Base-by-base conservation (phyloP, 768 basidiomycete species). In the Boletus rubropictus region DNA sequence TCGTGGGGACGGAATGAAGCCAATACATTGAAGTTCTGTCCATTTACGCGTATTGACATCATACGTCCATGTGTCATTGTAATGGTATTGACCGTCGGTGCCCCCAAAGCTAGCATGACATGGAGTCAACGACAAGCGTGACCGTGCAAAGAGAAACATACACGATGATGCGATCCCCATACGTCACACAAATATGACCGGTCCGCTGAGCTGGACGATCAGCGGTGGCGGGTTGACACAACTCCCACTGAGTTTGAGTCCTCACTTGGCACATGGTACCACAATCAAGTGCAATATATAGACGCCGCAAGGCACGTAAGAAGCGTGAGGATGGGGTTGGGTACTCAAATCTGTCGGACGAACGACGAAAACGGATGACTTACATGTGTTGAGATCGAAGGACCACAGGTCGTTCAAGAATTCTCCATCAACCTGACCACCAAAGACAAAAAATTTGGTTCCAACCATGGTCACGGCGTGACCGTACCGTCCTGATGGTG, bases 61-160 rank as follows among this genome's bases (percentile, higher is more conserved):
- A 67, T 89, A 98, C 2, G 83, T 76, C 96, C 96, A 99, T 7
- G 93, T 97, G 63, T 99, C 96, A 66, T 98, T 99, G 71, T 99
- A 99, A 63, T 98, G 96, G 68, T 87, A 98, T 62, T 86, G 82
- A n/a, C 94, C 94, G 62, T 99, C 96, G 11, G 96, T 99, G 39
- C 96, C 96, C 27, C 96, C 96, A 57, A 99, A 98, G 41, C 89
- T 94, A 44, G 32, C 9, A 44, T 27, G 52, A 41, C n/a, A 44
- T 21, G n/a, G 41, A 35, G 38, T 49, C n/a, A 57, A 53, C 50
- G 8, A 59, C 51, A 50, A 48, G 31, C 12, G 8, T 28, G 49
- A 49, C 58, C 50, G 36, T 50, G 44, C n/a, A 50, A 48, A 44
- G 42, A 59, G 45, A 27, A 39, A 73, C 85, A 43, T 69, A 91